These are phyloP conservation scores for Didymella keratinophila DNA, from an alignment of 2,329 filamentous ascomycete species.

Conservation along the genomic window DNA sequence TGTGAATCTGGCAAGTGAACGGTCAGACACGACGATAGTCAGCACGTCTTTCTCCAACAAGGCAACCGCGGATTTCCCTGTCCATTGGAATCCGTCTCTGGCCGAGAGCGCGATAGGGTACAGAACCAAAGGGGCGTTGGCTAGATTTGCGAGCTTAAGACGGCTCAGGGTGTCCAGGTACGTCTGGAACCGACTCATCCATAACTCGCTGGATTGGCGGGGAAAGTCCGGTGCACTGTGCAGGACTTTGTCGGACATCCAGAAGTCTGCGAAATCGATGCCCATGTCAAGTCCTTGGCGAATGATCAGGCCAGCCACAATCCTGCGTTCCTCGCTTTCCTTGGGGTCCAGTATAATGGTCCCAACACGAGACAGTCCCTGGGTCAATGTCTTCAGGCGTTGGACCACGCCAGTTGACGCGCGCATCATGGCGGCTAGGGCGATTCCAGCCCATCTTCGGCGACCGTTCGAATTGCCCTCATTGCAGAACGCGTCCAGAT, in stretches of 20 bases:
- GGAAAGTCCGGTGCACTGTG: constrained; percentile 39
- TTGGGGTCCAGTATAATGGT: constrained; percentile 30
- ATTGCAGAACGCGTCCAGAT: constrained; percentile 41
- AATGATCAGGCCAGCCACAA: constrained; percentile 45
- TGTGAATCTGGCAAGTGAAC: constrained; percentile 21
- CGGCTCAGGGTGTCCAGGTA: constrained; percentile 38
- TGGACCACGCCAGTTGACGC: constrained; percentile 26
- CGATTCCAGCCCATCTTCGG: constrained; percentile 45
- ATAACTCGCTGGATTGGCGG: constrained; percentile 20
- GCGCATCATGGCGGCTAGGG: constrained; percentile 39
- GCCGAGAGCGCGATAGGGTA: constrained; percentile 34
- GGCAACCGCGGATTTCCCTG: constrained; percentile 23
- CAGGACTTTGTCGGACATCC: constrained; percentile 34
- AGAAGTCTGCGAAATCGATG: constrained; percentile 38
- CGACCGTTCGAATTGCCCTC: constrained; percentile 21
- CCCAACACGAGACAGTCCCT: constrained; percentile 32
- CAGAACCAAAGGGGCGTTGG: constrained; percentile 26
- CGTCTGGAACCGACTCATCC: constrained; percentile 40
- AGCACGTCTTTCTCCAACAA: constrained; percentile 31
- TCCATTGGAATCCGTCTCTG: constrained; percentile 36
- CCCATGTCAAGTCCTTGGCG: constrained; percentile 33
- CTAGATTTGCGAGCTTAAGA: constrained; percentile 23
- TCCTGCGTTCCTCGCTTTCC: constrained; percentile 41
- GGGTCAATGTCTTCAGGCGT: constrained; percentile 23
- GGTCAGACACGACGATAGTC: constrained; percentile 34